Base-by-base conservation (phyloP, 176 grass and related monocot genomes). In the Avena sativa region DNA sequence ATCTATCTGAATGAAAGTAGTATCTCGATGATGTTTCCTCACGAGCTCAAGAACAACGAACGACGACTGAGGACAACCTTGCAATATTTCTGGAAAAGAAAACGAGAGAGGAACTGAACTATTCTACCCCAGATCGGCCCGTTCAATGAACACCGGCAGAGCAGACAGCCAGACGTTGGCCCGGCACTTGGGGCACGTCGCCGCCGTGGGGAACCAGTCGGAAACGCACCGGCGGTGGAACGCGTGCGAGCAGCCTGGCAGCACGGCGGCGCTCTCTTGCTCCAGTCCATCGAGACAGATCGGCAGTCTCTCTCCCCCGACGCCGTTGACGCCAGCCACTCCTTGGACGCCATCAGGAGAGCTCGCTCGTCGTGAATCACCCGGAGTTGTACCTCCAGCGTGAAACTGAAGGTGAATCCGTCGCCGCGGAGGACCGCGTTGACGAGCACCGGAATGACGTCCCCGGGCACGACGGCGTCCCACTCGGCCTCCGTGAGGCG, bases 331-430 rank as follows among this genome's bases (percentile, higher is more conserved):
- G 57, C 68, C 68, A 38, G 68, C 40, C 43, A 12, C 43, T 73
- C 20, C 70, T 73, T 73, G 40, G 40, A 79, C 43, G 43, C 21
- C 43, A 65, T 17, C n/a, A 56, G 12, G 30, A 82, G 80, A 30
- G 49, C 28, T 46, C 1, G 26, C 59, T 61, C 59, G 26, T 49
- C 32, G 47, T 8, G 34, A 20, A 49, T 36, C 1, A 77, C 7
- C 55, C 2, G 11, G 16, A 9, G 25, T 16, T 30, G 3, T 56
- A 84, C 82, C 40, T 19, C 12, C 25, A 84, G 1, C 5, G 12
- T 2, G 23, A 84, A 23, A 43, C 9, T 3, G 38, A 71, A 44
- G 9, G 68, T 71, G 68, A 44, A 71, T 36, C 68, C 68, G 9
- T 40, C 1, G 9, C 19, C 38, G 68, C 68, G 17, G 68, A 17